Evolutionary conservation across 176 grass and related monocot genomes (phyloP).

Genomic region (Musa acuminata): DNA sequence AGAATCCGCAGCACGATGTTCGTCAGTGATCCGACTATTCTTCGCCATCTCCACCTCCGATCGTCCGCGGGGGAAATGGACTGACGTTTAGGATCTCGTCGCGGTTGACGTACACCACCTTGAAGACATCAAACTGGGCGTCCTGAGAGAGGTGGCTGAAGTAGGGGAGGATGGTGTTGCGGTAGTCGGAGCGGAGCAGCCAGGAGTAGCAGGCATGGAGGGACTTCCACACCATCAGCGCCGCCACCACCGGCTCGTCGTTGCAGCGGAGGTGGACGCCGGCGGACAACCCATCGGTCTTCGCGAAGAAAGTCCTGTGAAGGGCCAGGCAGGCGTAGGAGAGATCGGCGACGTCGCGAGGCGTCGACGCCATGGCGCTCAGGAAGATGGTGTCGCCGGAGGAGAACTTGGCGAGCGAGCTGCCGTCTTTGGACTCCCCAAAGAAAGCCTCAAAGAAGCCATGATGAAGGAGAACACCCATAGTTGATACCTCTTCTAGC

Average conservation of each 20-base stretch:
- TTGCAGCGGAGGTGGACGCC: not conserved
- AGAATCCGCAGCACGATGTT: too few relatives aligned
- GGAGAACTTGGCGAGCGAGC: not conserved
- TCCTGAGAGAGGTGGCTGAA: not conserved
- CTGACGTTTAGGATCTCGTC: not conserved
- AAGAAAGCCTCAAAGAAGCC: not conserved
- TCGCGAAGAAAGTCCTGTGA: not conserved
- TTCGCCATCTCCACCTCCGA: too few relatives aligned
- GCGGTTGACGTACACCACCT: not conserved
- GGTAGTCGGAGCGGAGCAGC: not conserved
- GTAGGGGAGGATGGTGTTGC: not conserved
- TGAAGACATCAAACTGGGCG: not conserved
- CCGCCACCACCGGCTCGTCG: not conserved
- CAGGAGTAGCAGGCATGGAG: not conserved
- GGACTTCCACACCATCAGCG: not conserved
- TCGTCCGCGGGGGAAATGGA: too few relatives aligned
- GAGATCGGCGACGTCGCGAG: not conserved
- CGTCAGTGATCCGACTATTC: too few relatives aligned
- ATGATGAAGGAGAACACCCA: not conserved
- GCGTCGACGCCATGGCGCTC: not conserved
- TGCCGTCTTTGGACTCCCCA: not conserved
- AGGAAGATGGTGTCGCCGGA: constrained; percentile 1
- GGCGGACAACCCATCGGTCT: not conserved
- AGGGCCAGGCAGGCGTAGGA: not conserved
- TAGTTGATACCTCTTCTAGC: not conserved